These are phyloP conservation scores for Alternaria viburni DNA, from an alignment of 2,329 filamentous ascomycete genomes.

Conservation along the genomic window DNA sequence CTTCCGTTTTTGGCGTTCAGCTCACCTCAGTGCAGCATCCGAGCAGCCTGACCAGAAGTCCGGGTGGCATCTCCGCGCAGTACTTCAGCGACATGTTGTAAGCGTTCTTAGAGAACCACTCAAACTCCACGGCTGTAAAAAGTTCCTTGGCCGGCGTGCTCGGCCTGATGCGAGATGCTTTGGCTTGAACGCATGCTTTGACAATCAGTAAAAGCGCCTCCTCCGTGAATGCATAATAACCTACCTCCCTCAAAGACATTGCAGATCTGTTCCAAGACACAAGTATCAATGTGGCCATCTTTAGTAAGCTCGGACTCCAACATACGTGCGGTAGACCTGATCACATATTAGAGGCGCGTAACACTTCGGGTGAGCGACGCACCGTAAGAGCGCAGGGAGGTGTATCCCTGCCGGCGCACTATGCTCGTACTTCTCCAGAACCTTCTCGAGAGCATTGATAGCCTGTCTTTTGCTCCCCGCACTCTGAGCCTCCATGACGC, in stretches of 20 bases:
- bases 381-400: constrained; percentile 69
- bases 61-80: constrained; percentile 63
- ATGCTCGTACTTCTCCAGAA: constrained; percentile 64
- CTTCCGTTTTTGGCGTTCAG: not conserved
- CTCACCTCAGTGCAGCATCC: constrained; percentile 52
- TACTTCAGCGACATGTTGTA: constrained; percentile 78
- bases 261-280: constrained; percentile 59
- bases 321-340: constrained; percentile 54
- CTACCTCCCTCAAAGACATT: constrained; percentile 59
- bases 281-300: constrained; percentile 29
- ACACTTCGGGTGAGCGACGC: constrained; percentile 51
- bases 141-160: constrained; percentile 46
- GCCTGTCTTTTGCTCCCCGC: constrained; percentile 67
- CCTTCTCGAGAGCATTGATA: constrained; percentile 63
- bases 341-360: constrained; percentile 7
- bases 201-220: constrained; percentile 44
- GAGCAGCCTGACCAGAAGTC: constrained; percentile 62
- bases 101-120: constrained; percentile 84
- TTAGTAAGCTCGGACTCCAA: constrained; percentile 53
- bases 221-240: not conserved
- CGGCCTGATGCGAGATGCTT: constrained; percentile 53
- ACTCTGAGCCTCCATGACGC: constrained; percentile 76
- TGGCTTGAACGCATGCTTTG: constrained; percentile 55
- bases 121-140: constrained; percentile 70
- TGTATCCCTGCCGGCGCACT: constrained; percentile 59